phyloP scores from a whole-genome alignment of 768 basidiomycete species.

The Tulasnella sp. region DNA sequence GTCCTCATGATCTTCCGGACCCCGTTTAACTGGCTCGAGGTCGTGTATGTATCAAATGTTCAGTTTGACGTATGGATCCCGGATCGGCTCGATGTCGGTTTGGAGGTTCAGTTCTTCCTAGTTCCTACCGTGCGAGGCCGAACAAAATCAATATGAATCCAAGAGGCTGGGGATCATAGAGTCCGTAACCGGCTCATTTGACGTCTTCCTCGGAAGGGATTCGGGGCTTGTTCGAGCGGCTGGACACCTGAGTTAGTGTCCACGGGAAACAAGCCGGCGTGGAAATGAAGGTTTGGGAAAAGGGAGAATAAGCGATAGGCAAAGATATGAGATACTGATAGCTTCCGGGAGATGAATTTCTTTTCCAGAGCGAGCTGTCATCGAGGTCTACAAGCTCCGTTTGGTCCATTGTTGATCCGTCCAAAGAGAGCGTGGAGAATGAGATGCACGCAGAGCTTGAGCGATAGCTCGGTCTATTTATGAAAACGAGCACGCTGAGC shows the following conservation, averaged over 20 bases:
- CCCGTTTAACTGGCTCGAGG: slow-evolving; percentile 51
- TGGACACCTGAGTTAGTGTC: slow-evolving; percentile 61
- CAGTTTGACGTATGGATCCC: slow-evolving; percentile 70
- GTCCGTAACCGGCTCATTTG: not conserved
- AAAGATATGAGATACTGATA: slow-evolving; percentile 71
- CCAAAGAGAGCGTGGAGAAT: no score
- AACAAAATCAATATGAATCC: not conserved
- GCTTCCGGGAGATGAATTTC: slow-evolving; percentile 61
- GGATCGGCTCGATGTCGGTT: slow-evolving; percentile 73
- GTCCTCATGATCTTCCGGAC: slow-evolving; percentile 47
- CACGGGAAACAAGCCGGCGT: no score
- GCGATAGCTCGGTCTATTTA: no score
- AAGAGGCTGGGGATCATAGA: not conserved
- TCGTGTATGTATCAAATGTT: slow-evolving; percentile 67
- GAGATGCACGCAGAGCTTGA: no score
- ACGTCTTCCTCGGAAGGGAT: slow-evolving; percentile 25
- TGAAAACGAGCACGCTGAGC: no score
- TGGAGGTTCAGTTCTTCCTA: slow-evolving; percentile 71
- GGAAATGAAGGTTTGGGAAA: no score
- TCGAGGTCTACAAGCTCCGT: no score
- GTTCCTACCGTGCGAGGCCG: not conserved
- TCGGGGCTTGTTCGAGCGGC: slow-evolving; percentile 69
- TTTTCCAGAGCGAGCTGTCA: not conserved
- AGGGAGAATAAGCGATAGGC: slow-evolving; percentile 75
- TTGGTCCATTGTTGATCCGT: no score